Evolutionary conservation across 768 basidiomycete species (phyloP), one percentile per base, ranked within the genome.

Genomic region (Rossbeevera mucosa): DNA sequence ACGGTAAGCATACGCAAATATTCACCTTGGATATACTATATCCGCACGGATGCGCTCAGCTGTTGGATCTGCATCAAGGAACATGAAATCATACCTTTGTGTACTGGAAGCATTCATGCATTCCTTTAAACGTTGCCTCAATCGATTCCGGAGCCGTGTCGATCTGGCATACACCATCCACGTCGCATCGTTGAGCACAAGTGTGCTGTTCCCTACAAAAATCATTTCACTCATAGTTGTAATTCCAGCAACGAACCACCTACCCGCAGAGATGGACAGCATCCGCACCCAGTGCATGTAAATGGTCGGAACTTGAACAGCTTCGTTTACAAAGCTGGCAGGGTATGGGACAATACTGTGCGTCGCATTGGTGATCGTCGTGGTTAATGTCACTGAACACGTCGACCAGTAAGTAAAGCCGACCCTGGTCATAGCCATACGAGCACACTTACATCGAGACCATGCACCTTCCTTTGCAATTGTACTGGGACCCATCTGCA

Each of bases 211-310:
- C 47, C 31, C 59, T 56, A 38, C 4, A n/a, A 3, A 49, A 25
- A n/a, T 9, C 0, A 20, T 22, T 33, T 60, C 6, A n/a, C 25
- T 42, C 68, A 14, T 0, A 12, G 8, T 5, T 28, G 7, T 14
- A 41, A 18, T 13, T 6, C 45, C 14, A n/a, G 3, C 7, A 18
- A 21, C 16, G 11, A 26, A 51, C 52, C 30, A 63, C 67, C 25
- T 30, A 81, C 83, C 82, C 81, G 69, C 83, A 85, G 44, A 85
- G 74, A 69, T 85, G 83, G 20, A 74, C 45, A 0, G 70, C 69
- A 3, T 52, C 64, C 2, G 51, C 52, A 21, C 72, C 64, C 21
- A 82, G 62, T 0, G 73, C 81, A 44, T 85, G 83, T 12, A 85
- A 68, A 65, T 85, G 83, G 49, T 78, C 64, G 6, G 55, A 40